A percentile compares a stretch with the other conserved stretches of the same genome.
phyloP scores from a whole-genome alignment of 345 rosid genomes.

The Linum lewisii region DNA sequence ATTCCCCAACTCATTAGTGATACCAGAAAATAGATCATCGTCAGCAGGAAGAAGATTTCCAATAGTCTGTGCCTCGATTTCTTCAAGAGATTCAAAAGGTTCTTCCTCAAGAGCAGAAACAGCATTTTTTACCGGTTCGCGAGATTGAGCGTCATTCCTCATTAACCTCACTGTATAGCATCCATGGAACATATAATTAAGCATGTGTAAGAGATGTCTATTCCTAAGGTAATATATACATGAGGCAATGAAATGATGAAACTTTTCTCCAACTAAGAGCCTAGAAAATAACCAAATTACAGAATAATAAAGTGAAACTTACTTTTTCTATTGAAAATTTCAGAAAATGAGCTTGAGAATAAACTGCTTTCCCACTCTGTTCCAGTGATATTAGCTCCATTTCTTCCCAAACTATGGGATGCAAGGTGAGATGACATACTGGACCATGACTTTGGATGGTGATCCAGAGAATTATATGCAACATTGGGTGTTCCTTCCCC shows the following conservation, averaged over 20 bases:
- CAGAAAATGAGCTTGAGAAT: constrained; percentile 11
- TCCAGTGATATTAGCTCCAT: neutral
- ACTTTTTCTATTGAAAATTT: constrained; percentile 4
- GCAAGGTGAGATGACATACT: neutral
- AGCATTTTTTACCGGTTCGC: neutral
- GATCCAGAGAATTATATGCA: constrained; percentile 6
- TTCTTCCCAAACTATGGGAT: constrained; percentile 5
- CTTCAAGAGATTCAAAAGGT: constrained; percentile 62
- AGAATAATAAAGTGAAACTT: neutral
- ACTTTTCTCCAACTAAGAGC: neutral
- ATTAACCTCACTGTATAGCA: constrained; percentile 2
- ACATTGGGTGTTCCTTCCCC: constrained; percentile 29
- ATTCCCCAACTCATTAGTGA: constrained; percentile 51
- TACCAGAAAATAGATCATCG: constrained; percentile 80
- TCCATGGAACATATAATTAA: neutral
- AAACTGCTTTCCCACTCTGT: constrained; percentile 9
- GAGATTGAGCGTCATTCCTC: constrained; percentile 2
- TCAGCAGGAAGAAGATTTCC: constrained; percentile 92
- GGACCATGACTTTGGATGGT: constrained; percentile 7
- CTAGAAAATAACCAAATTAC: neutral
- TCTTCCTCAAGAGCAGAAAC: constrained; percentile 24
- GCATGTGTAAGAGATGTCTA: neutral
- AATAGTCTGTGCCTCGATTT: constrained; percentile 80
- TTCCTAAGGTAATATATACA: neutral
- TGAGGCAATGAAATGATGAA: neutral